phyloP scores from a whole-genome alignment of 2,329 filamentous ascomycete species.

The Cladosporium velox region DNA sequence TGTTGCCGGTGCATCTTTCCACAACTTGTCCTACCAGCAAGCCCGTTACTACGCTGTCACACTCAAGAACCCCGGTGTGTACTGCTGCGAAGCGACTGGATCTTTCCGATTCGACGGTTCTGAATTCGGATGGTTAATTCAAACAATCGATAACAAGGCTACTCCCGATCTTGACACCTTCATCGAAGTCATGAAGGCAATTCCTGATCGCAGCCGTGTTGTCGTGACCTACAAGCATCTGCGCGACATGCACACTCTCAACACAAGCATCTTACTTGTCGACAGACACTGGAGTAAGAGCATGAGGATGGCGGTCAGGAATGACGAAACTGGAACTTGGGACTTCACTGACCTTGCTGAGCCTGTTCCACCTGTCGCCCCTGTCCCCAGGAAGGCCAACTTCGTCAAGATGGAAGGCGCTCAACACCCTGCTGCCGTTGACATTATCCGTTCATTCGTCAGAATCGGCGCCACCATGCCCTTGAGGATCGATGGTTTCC shows the following conservation, averaged over 20 bases:
- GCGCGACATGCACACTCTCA: slow-evolving; percentile 87
- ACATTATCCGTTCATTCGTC: slow-evolving; percentile 92
- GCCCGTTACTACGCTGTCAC: slow-evolving; percentile 93
- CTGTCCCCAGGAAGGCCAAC: slow-evolving; percentile 74
- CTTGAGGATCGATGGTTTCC: slow-evolving; percentile 96
- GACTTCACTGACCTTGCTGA: slow-evolving; percentile 87
- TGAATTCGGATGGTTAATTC: slow-evolving; percentile 89
- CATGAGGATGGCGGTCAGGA: slow-evolving; percentile 89
- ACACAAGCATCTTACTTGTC: slow-evolving; percentile 88
- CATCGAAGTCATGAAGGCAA: slow-evolving; percentile 83
- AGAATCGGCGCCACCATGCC: slow-evolving; percentile 92
- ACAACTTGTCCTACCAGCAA: slow-evolving; percentile 95
- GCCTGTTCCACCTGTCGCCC: slow-evolving; percentile 71
- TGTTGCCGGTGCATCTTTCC: slow-evolving; percentile 91
- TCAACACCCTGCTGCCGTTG: slow-evolving; percentile 84
- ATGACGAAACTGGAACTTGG: slow-evolving; percentile 89
- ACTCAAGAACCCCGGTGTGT: slow-evolving; percentile 75
- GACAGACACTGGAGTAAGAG: slow-evolving; percentile 95
- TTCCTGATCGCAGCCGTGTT: slow-evolving; percentile 78
- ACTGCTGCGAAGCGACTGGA: slow-evolving; percentile 89
- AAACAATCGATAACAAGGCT: slow-evolving; percentile 88
- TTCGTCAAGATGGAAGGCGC: slow-evolving; percentile 92
- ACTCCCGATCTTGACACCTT: slow-evolving; percentile 86
- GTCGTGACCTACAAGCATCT: slow-evolving; percentile 97
- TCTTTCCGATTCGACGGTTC: slow-evolving; percentile 93